These are phyloP conservation scores for Globisporangium barbulae DNA, from an alignment of 352 stramenopile genomes.

Conservation along the genomic window DNA sequence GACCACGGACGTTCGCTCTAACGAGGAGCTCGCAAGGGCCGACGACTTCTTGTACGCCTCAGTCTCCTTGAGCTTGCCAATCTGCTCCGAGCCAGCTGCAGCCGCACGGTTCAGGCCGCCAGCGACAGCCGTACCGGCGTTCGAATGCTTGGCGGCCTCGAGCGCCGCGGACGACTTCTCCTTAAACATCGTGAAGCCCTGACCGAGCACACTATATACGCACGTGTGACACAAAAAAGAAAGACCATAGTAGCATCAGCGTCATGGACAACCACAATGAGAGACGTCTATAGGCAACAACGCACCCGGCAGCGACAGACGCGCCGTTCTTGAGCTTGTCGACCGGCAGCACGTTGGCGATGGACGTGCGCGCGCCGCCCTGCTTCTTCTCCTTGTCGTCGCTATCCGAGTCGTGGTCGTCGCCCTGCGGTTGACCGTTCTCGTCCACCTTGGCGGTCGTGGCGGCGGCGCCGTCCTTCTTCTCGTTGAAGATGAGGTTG, in stretches of 20 bases:
- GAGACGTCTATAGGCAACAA: slow-evolving; percentile 6
- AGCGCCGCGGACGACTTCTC: slow-evolving; percentile 71
- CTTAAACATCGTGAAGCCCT: slow-evolving; percentile 63
- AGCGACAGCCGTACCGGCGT: slow-evolving; percentile 64
- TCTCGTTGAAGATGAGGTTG: slow-evolving; percentile 82
- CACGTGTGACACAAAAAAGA: not conserved
- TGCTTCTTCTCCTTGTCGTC: slow-evolving; percentile 49
- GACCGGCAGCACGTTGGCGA: slow-evolving; percentile 78
- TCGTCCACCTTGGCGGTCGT: slow-evolving; percentile 10
- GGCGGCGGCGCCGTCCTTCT: slow-evolving; percentile 40
- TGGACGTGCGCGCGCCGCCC: slow-evolving; percentile 41
- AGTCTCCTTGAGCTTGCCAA: slow-evolving; percentile 80
- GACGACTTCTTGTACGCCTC: slow-evolving; percentile 85
- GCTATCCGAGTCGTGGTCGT: slow-evolving; percentile 38
- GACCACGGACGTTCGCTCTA: slow-evolving; percentile 62
- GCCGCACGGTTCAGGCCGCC: slow-evolving; percentile 62
- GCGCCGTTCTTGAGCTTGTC: slow-evolving; percentile 90
- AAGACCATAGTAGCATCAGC: not conserved
- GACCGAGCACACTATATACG: slow-evolving; percentile 51
- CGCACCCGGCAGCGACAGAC: slow-evolving; percentile 70
- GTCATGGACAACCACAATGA: not conserved
- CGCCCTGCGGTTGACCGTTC: slow-evolving; percentile 26
- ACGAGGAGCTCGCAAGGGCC: slow-evolving; percentile 47
- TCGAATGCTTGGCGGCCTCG: slow-evolving; percentile 76
- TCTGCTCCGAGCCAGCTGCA: slow-evolving; percentile 62